Evolutionary conservation across 1,139 yeast species (phyloP).

Genomic region (Suhomyces panamericanus): DNA sequence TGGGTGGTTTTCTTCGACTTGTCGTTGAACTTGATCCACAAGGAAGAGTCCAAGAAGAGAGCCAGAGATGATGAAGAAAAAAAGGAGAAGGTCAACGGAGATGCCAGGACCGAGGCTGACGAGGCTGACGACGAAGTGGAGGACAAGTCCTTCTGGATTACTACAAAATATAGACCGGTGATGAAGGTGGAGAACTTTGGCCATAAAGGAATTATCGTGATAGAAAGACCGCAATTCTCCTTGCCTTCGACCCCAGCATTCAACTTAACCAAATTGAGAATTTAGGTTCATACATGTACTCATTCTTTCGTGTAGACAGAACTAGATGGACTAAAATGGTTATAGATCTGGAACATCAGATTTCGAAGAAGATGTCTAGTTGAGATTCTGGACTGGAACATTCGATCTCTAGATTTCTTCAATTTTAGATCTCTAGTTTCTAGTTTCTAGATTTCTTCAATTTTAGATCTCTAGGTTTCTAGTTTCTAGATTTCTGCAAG

Average conservation of each 20-base stretch:
- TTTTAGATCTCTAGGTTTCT: too few species aligned
- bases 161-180: conserved; percentile 75
- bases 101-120: conserved; percentile 21
- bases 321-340: too few species aligned
- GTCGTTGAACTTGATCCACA: conserved; percentile 48
- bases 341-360: too few species aligned
- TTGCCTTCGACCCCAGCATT: conserved; percentile 73
- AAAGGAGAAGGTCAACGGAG: conserved; percentile 32
- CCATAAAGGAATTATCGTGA: conserved; percentile 59
- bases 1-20: conserved; percentile 82
- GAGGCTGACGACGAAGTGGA: conserved; percentile 11
- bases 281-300: conserved; percentile 28
- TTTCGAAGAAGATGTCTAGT: too few species aligned
- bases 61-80: conserved; percentile 56
- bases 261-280: conserved; percentile 63
- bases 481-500: too few species aligned
- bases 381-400: too few species aligned
- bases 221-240: conserved; percentile 73
- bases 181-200: conserved; percentile 61
- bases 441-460: too few species aligned
- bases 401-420: too few species aligned
- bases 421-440: too few species aligned
- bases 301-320: background rate
- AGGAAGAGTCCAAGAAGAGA: conserved; percentile 49
- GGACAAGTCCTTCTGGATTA: conserved; percentile 64